phyloP scores from a whole-genome alignment of 129 eudicot genomes.

The Lonicera japonica region DNA sequence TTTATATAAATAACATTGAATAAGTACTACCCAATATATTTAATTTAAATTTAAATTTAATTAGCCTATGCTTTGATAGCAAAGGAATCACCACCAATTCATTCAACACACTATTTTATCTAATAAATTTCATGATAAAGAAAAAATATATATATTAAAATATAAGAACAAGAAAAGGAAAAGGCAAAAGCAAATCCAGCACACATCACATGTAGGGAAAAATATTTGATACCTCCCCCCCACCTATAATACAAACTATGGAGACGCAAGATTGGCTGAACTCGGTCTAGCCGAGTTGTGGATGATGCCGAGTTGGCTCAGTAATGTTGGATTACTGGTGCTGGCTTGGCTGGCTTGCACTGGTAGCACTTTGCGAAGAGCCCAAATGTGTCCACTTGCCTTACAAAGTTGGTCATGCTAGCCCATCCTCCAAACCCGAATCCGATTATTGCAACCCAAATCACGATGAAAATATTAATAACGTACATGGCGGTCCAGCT shows the following conservation, averaged over 20 bases:
- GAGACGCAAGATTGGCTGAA: conserved; percentile 10
- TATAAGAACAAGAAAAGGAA: not conserved
- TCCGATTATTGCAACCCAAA: conserved; percentile 72
- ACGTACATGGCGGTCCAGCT: conserved; percentile 82
- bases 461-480: conserved; percentile 53
- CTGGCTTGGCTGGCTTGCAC: conserved; percentile 70
- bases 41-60: conserved; percentile 25
- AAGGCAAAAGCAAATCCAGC: conserved; percentile 31
- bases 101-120: conserved; percentile 47
- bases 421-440: conserved; percentile 98
- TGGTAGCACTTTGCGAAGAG: conserved; percentile 95
- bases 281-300: conserved; percentile 17
- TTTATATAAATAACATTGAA: conserved; percentile 1
- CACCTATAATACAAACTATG: conserved; percentile 61
- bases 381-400: conserved; percentile 87
- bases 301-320: conserved; percentile 11
- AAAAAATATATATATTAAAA: not conserved
- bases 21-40: conserved; percentile 2
- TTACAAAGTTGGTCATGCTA: conserved; percentile 75
- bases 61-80: conserved; percentile 38
- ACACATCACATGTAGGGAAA: conserved; percentile 54
- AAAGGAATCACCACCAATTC: conserved; percentile 54
- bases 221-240: conserved; percentile 42
- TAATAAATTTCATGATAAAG: conserved; percentile 11
- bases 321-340: conserved; percentile 21